phyloP scores from a whole-genome alignment of 805 yeast genomes.

The Maudiozyma pseudohumilis region DNA sequence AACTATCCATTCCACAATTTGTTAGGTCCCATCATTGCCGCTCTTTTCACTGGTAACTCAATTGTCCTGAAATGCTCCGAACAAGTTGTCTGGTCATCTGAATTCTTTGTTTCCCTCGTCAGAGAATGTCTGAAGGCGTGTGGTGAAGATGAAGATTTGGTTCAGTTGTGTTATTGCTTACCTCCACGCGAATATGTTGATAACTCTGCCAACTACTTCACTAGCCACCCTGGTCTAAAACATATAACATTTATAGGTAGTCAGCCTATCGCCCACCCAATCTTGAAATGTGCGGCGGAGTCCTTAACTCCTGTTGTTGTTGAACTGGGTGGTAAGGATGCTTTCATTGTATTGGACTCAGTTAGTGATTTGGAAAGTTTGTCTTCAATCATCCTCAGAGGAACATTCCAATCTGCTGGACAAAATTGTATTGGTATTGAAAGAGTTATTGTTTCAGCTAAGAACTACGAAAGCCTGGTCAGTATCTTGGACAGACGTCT shows the following conservation, averaged over 20 bases:
- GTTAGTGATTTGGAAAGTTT: constrained; percentile 43
- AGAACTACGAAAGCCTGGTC: constrained; percentile 55
- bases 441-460: constrained; percentile 73
- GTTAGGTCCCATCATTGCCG: constrained; percentile 85
- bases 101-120: constrained; percentile 62
- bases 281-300: constrained; percentile 71
- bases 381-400: constrained; percentile 82
- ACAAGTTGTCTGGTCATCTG: constrained; percentile 91
- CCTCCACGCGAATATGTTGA: constrained; percentile 39
- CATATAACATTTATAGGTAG: constrained; percentile 96
- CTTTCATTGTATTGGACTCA: constrained; percentile 79
- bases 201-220: constrained; percentile 63
- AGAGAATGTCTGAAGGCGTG: constrained; percentile 63
- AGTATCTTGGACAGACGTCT: constrained; percentile 49
- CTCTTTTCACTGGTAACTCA: constrained; percentile 84
- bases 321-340: constrained; percentile 95
- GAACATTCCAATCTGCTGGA: constrained; percentile 94
- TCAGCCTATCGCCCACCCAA: constrained; percentile 86
- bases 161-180: constrained; percentile 81
- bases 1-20: constrained; percentile 94
- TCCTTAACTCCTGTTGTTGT: constrained; percentile 91
- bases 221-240: constrained; percentile 69
- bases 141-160: constrained; percentile 70
- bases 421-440: constrained; percentile 98
- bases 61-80: constrained; percentile 91